Percentiles rank a stretch among this genome's conserved stretches.
These are phyloP conservation scores for Myriosclerotinia duriaeana DNA, from an alignment of 2,329 filamentous ascomycete genomes.

Conservation along the genomic window DNA sequence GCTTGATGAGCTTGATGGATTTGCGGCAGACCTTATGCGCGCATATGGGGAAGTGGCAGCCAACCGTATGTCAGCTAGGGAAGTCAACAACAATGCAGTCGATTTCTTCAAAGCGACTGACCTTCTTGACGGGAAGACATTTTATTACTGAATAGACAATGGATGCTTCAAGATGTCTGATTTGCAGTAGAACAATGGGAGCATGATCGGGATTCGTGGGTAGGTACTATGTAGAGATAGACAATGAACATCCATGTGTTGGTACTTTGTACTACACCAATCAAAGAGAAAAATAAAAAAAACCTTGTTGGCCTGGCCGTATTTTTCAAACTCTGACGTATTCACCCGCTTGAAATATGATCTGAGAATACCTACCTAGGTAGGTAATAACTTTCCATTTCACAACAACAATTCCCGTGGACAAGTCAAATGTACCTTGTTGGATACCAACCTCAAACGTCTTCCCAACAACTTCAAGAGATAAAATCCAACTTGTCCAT, in stretches of 20 bases:
- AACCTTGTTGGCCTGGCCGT: slow-evolving; percentile 3
- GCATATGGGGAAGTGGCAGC: neutral
- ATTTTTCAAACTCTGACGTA: neutral
- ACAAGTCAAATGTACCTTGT: neutral
- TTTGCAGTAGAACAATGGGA: neutral
- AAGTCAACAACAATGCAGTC: no score
- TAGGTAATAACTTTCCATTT: neutral
- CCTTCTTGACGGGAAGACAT: slow-evolving; percentile 1
- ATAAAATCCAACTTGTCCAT: neutral
- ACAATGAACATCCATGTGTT: neutral
- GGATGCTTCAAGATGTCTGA: neutral
- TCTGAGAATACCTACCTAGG: no score
- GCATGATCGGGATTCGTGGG: no score
- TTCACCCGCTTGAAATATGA: neutral
- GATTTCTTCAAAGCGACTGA: neutral
- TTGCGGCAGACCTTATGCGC: slow-evolving; percentile 23
- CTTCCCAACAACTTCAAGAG: neutral
- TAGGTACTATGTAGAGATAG: no score
- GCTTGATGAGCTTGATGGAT: slow-evolving; percentile 24
- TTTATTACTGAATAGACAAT: neutral
- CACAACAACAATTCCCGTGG: neutral
- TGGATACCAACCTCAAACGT: neutral
- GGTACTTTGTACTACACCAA: neutral
- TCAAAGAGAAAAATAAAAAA: neutral
- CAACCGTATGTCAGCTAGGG: neutral